Evolutionary conservation across 2,329 filamentous ascomycete genomes (phyloP).

Genomic region (Colletotrichum sp.): DNA sequence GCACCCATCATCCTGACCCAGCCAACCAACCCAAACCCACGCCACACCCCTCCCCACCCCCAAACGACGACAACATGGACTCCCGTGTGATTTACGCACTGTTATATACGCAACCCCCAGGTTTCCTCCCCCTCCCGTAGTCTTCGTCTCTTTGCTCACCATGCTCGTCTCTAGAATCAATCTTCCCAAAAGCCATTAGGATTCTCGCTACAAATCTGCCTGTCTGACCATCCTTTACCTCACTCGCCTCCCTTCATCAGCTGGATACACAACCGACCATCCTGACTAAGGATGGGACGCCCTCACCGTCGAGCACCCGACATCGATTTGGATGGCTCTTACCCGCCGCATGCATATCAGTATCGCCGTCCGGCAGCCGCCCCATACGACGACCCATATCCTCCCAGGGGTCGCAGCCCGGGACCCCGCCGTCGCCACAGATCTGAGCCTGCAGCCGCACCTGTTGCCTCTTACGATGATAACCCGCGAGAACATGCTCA

Average conservation of each 20-base stretch:
- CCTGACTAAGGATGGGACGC: conserved; percentile 1
- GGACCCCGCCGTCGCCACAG: conserved; percentile 6
- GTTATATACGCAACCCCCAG: background rate
- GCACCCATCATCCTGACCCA: background rate
- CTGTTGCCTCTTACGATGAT: background rate
- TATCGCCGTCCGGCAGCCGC: background rate
- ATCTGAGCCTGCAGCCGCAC: conserved; percentile 1
- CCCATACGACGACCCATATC: background rate
- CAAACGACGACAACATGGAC: background rate
- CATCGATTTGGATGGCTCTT: background rate
- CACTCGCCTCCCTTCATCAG: background rate
- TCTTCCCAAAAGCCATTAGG: background rate
- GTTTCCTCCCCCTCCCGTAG: background rate
- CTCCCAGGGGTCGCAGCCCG: conserved; percentile 8
- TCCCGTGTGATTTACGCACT: background rate
- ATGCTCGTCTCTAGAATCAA: background rate
- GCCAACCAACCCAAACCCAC: background rate
- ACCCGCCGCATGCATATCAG: background rate
- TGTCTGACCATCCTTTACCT: background rate
- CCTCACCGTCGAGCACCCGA: background rate
- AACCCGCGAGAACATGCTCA: background rate
- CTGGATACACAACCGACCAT: background rate
- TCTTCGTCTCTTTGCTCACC: background rate
- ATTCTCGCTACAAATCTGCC: background rate
- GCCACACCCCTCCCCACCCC: background rate